Evolutionary conservation across 1,139 yeast genomes (phyloP).

Genomic region (Pichia sp.): DNA sequence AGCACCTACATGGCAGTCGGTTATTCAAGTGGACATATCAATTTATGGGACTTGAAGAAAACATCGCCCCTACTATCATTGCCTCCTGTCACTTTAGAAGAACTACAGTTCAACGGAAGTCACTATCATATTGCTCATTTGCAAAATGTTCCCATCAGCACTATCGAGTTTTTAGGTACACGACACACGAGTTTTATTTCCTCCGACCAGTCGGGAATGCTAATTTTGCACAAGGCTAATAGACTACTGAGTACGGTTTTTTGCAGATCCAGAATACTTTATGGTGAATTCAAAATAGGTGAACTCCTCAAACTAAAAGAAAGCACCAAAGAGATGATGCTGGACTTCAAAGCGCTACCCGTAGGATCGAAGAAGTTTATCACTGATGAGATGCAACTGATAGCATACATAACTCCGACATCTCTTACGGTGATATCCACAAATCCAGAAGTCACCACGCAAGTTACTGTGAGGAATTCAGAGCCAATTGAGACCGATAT

Average conservation of each 20-base stretch:
- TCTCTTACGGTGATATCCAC: conserved; percentile 50
- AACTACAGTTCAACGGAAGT: conserved; percentile 21
- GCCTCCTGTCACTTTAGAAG: conserved; percentile 27
- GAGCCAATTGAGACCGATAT: background rate
- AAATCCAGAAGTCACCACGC: conserved; percentile 45
- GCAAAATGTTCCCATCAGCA: conserved; percentile 37
- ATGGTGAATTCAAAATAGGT: conserved; percentile 49
- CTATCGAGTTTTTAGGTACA: conserved; percentile 47
- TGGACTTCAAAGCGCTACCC: conserved; percentile 19
- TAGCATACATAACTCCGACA: conserved; percentile 54
- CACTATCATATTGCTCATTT: conserved; percentile 46
- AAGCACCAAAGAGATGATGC: conserved; percentile 16
- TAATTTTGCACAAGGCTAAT: conserved; percentile 53
- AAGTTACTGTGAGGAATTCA: conserved; percentile 25
- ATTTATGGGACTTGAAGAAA: conserved; percentile 39
- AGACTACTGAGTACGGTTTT: conserved; percentile 46
- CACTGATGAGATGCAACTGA: conserved; percentile 37
- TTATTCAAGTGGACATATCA: conserved; percentile 37
- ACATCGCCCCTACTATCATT: conserved; percentile 27
- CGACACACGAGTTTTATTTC: conserved; percentile 54
- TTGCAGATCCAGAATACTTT: conserved; percentile 42
- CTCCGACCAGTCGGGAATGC: conserved; percentile 52
- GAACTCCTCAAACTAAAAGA: too few relatives aligned
- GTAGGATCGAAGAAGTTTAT: conserved; percentile 19
- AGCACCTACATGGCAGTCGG: conserved; percentile 44